Base-by-base conservation (phyloP, 1,284 basidiomycete genomes). In the Paramarasmius palmivorus region DNA sequence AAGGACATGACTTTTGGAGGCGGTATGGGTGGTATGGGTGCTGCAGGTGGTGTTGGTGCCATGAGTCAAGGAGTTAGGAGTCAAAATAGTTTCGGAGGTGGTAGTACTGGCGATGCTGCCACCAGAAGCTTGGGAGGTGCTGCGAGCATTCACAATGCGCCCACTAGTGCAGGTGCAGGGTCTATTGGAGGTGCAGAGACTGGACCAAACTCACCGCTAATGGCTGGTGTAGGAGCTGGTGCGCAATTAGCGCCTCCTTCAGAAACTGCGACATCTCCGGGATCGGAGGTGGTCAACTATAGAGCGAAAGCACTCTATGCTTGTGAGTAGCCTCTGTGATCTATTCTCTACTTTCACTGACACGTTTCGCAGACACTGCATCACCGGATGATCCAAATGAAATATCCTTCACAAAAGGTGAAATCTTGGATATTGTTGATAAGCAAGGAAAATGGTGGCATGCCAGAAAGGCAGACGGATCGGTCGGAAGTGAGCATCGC, bases 381-480 rank as follows among this genome's bases (percentile, higher is more conserved):
- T 93, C 90, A 8, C 79, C 92, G 17, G 95, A 98, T 59, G 96
- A 99, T 71, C 93, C 95, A 8, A 97, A 93, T 65, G 97, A 99
- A 73, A 92, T 99, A 48, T 92, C 92, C 42, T 98, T 99, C 71
- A 68, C 77, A 53, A 98, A 98, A 70, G 94, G 94, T 50, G 96
- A 99, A 67, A 80, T 95, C 39, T 82, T 99, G 59, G 95, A 98
- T 55, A 92, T 99, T 58, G 73, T 96, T 50, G 97, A 99, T 73
- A 95, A 93, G 69, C 83, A 88, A 62, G 93, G 93, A 50, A 95
- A 95, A 70, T 95, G 93, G 93, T 98, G 93, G 93, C 93, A 96
- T 70, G 94, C 94, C 42, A 87, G 79, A 65, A 98, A 92, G 69
- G 68, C 81, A 14, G 88, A 93, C 65, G 96, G 95, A 48, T 75